These are phyloP conservation scores for Lactarius hengduanensis DNA, from an alignment of 768 basidiomycete genomes.

Conservation along the genomic window DNA sequence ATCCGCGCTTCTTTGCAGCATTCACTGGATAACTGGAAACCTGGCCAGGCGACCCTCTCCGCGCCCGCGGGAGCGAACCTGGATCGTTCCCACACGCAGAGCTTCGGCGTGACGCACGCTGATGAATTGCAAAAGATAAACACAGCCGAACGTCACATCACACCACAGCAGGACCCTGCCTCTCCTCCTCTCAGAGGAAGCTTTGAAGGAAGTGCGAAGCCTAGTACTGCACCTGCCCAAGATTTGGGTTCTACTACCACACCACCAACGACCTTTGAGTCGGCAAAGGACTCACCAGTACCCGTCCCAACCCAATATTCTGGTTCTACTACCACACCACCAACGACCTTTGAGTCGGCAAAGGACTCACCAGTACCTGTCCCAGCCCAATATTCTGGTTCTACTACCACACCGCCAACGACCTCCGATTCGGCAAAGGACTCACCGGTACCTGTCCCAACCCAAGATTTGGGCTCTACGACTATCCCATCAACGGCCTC, in stretches of 20 bases:
- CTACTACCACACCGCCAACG: slow-evolving; percentile 8
- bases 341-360: slow-evolving; percentile 31
- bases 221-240: slow-evolving; percentile 17
- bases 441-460: slow-evolving; percentile 9
- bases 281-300: slow-evolving; percentile 31
- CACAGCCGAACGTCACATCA: slow-evolving; percentile 32
- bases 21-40: slow-evolving; percentile 75
- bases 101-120: slow-evolving; percentile 84
- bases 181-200: slow-evolving; percentile 39
- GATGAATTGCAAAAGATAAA: slow-evolving; percentile 63
- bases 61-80: slow-evolving; percentile 50
- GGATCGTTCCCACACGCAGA: slow-evolving; percentile 68
- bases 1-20: slow-evolving; percentile 73
- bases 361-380: slow-evolving; percentile 23
- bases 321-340: not conserved
- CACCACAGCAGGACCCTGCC: slow-evolving; percentile 42
- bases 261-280: slow-evolving; percentile 20
- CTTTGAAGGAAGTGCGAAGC: slow-evolving; percentile 11
- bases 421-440: slow-evolving; percentile 33
- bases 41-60: slow-evolving; percentile 53
- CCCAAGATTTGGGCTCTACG: slow-evolving; percentile 12
- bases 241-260: slow-evolving; percentile 11
- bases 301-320: not conserved
- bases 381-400: slow-evolving; percentile 4
- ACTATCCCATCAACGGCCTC: slow-evolving; percentile 23